Evolutionary conservation across 495 filamentous ascomycete species (phyloP).

Genomic region (Mytilinidion resinicola): DNA sequence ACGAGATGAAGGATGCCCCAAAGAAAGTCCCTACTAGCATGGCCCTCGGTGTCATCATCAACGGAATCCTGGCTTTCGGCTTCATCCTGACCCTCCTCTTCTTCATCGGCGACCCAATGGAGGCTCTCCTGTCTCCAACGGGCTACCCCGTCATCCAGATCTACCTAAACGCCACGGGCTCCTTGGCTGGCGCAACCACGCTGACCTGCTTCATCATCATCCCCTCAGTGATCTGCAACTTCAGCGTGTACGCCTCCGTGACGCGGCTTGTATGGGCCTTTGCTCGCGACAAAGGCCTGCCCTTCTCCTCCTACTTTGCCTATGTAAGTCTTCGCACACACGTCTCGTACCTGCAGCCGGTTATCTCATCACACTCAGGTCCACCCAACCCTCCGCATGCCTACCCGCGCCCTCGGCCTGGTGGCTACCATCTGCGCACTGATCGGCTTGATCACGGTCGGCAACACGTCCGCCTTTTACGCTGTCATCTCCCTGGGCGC

Average conservation of each 20-base stretch:
- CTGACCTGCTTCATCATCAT: slow-evolving; percentile 43
- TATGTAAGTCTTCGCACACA: slow-evolving; percentile 26
- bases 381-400: slow-evolving; percentile 41
- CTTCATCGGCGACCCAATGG: slow-evolving; percentile 19
- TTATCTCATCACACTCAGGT: slow-evolving; percentile 18
- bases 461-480: slow-evolving; percentile 41
- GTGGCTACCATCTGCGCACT: slow-evolving; percentile 35
- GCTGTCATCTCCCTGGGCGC: slow-evolving; percentile 45
- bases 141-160: slow-evolving; percentile 47
- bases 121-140: slow-evolving; percentile 9
- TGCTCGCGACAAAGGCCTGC: slow-evolving; percentile 53
- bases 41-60: slow-evolving; percentile 21
- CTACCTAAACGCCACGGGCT: slow-evolving; percentile 42
- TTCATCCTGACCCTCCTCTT: slow-evolving; percentile 25
- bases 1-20: slow-evolving; percentile 28
- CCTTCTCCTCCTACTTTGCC: slow-evolving; percentile 44
- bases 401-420: slow-evolving; percentile 41
- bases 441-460: slow-evolving; percentile 46
- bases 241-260: slow-evolving; percentile 46
- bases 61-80: slow-evolving; percentile 23
- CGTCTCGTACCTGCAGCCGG: neutral
- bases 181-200: slow-evolving; percentile 38
- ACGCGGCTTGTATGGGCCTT: slow-evolving; percentile 53
- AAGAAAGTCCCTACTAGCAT: slow-evolving; percentile 25
- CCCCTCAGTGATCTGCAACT: slow-evolving; percentile 38